Evolutionary conservation across 1,284 basidiomycete genomes (phyloP).

Genomic region (Dichomitus squalens): DNA sequence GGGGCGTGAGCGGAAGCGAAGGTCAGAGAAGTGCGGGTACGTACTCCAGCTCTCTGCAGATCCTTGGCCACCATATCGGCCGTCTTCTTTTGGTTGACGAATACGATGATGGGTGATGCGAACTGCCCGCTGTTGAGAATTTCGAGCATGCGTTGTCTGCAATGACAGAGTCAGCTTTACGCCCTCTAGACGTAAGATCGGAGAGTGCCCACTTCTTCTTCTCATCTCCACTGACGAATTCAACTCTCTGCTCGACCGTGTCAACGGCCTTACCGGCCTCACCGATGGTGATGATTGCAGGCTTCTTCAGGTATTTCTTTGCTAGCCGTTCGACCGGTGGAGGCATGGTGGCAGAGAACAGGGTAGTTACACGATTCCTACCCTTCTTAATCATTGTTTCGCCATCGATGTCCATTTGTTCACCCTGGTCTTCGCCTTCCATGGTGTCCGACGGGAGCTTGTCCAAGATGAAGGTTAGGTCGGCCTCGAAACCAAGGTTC

Average conservation of each 20-base stretch:
- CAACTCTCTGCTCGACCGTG: conserved; percentile 95
- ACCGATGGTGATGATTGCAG: conserved; percentile 96
- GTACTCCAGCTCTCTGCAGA: conserved; percentile 80
- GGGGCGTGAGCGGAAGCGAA: conserved; percentile 7
- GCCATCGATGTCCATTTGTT: conserved; percentile 68
- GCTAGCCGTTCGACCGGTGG: conserved; percentile 93
- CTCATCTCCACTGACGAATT: conserved; percentile 92
- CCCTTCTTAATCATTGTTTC: conserved; percentile 71
- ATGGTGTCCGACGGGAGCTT: conserved; percentile 85
- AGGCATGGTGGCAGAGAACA: conserved; percentile 99
- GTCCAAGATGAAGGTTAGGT: conserved; percentile 95
- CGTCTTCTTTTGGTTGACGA: conserved; percentile 99
- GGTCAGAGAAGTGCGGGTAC: conserved; percentile 28
- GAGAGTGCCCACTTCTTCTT: conserved; percentile 79
- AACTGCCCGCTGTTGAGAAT: conserved; percentile 87
- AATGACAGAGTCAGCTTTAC: conserved; percentile 18
- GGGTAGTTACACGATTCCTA: conserved; percentile 83
- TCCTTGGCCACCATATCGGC: conserved; percentile 97
- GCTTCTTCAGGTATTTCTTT: conserved; percentile 89
- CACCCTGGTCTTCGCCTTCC: conserved; percentile 76
- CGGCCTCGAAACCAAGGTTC: conserved; percentile 93
- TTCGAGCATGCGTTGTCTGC: conserved; percentile 81
- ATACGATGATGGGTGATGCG: conserved; percentile 94
- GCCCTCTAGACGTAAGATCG: background rate
- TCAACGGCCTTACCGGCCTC: conserved; percentile 97